Evolutionary conservation across 148 eudicot genomes (phyloP).

Genomic region (Silene conica): DNA sequence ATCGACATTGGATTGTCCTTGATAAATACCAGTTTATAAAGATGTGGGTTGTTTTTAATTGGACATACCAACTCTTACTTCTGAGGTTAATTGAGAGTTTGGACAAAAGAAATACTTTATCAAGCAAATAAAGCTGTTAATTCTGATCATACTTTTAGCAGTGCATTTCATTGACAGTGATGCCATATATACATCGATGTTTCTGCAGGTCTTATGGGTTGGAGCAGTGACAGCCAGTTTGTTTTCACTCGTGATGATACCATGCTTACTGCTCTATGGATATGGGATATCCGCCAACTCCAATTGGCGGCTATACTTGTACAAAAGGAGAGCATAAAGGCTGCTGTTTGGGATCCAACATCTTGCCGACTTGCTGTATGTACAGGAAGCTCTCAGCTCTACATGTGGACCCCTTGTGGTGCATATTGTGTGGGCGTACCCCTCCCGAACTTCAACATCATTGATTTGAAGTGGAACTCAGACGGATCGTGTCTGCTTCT

Average conservation of each 20-base stretch:
- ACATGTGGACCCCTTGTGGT: conserved; percentile 96
- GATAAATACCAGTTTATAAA: too few relatives aligned
- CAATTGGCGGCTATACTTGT: conserved; percentile 83
- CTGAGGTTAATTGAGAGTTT: too few relatives aligned
- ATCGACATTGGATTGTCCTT: neutral
- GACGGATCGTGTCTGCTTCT: conserved; percentile 79
- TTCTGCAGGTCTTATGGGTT: conserved; percentile 79
- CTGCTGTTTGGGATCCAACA: conserved; percentile 90
- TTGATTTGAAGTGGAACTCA: conserved; percentile 83
- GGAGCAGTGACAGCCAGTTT: conserved; percentile 88
- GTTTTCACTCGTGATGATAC: conserved; percentile 88
- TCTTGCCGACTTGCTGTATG: conserved; percentile 71
- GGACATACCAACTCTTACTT: too few relatives aligned
- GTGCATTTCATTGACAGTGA: neutral
- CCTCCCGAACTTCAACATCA: conserved; percentile 51
- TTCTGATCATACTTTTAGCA: neutral
- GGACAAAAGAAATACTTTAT: too few relatives aligned
- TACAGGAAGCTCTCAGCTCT: conserved; percentile 78
- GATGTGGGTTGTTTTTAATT: too few relatives aligned
- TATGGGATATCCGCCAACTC: conserved; percentile 83
- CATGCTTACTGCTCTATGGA: conserved; percentile 83
- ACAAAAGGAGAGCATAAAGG: conserved; percentile 78
- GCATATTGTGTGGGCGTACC: conserved; percentile 82
- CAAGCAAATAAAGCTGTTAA: neutral
- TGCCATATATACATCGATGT: neutral